Evolutionary conservation across 2,329 filamentous ascomycete species (phyloP), one percentile per base, ranked within the genome.

Genomic region (Paradendryphiella salina): DNA sequence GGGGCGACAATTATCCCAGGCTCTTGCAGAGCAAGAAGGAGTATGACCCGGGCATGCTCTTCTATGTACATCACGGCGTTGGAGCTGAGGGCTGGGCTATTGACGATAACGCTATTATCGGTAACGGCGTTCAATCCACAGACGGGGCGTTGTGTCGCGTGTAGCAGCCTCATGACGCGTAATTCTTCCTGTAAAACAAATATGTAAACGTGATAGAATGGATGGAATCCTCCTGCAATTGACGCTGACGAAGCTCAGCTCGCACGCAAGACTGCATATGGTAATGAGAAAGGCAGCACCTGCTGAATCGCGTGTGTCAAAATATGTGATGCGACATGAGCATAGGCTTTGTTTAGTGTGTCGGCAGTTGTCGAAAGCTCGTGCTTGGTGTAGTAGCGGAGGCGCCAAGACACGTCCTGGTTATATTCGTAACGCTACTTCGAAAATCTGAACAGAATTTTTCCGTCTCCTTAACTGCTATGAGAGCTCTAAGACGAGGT

Each of bases 1-100:
- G 71, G 69, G 76, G 75, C 5, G 47, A 49, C 11, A 66, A 70
- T 40, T 72, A 72, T 43, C 52, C 58, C 1, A 47, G 57, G 23
- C 55, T 72, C 13, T 21, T 61, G 41, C 46, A 54, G 41, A 51
- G 70, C 46, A 72, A 72, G 59, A 56, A 64, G 48, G 61, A 61
- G 41, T 62, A 59, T 51, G 68, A 72, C 42, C 66, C 67, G 2
- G 58, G 50, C 10, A 69, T 61, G 35, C 31, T 73, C 31, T 73
- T 73, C 54, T 72, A 70, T 38, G 65, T 66, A 10, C 56, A 63
- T 34, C 59, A 66, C 37, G 66, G 63, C 11, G 66, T 72, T 8
- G 67, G 67, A 11, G 69, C 64, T 15, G 69, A 71, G 37, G 56
- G 56, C 2, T 71, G 69, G 66, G 40, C 56, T 3, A 61, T 71